Percentiles rank a stretch among this genome's conserved stretches.
Conservation (phyloP, 1,284 basidiomycete genomes). For the Leccinum angustisporum region DNA sequence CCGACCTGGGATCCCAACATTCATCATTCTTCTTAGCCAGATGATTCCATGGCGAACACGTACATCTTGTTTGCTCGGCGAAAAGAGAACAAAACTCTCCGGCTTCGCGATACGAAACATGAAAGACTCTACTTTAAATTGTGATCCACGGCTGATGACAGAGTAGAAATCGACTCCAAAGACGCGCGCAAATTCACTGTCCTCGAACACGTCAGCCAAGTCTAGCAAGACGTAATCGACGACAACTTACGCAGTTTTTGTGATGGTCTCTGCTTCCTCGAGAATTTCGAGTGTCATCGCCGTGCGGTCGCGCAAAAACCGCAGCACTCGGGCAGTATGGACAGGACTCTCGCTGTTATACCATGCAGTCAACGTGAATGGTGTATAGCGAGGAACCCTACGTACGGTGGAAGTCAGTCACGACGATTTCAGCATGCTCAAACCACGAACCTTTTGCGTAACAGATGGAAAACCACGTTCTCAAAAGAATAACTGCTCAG, state of each 20-base stretch:
- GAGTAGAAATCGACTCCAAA: constrained; percentile 98
- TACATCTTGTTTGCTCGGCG: constrained; percentile 83
- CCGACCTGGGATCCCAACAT: constrained; percentile 62
- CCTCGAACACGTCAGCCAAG: background rate
- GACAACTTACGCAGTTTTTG: constrained; percentile 79
- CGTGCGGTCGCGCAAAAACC: constrained; percentile 65
- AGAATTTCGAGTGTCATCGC: constrained; percentile 75
- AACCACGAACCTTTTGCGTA: constrained; percentile 61
- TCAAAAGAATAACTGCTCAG: constrained; percentile 88
- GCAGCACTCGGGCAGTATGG: constrained; percentile 56
- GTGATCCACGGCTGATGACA: constrained; percentile 91
- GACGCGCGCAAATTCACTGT: constrained; percentile 92
- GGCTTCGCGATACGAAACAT: constrained; percentile 99
- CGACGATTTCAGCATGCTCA: background rate
- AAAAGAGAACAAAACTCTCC: constrained; percentile 86
- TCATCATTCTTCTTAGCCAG: background rate
- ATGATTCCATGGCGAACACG: constrained; percentile 25
- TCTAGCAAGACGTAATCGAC: background rate
- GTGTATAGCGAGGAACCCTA: constrained; percentile 79
- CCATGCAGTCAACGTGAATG: constrained; percentile 71
- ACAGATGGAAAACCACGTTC: constrained; percentile 81
- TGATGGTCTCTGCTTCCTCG: constrained; percentile 77
- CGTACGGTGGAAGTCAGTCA: background rate
- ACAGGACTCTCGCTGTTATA: constrained; percentile 59
- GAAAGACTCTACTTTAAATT: constrained; percentile 98